Conservation (phyloP, 2,329 filamentous ascomycete species). For the Ophidiomyces ophidiicola region DNA sequence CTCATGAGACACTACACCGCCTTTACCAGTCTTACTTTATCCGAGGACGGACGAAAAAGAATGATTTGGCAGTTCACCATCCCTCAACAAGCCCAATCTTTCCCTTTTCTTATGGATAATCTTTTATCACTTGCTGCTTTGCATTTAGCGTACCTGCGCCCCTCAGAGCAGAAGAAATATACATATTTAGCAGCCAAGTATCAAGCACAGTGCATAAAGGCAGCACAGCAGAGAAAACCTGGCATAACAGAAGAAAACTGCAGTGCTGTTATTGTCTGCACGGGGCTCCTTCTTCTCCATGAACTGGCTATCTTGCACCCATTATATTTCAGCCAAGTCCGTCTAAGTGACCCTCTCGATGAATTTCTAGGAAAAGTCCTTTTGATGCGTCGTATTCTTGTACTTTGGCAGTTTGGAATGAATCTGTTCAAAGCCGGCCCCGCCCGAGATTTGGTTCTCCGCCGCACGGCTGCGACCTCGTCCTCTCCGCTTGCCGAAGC, state of each 20-base stretch:
- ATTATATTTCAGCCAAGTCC: conserved; percentile 3
- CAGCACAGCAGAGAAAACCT: conserved; percentile 17
- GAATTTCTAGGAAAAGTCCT: conserved; percentile 7
- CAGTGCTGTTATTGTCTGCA: conserved; percentile 23
- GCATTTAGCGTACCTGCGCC: conserved; percentile 16
- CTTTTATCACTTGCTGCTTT: conserved; percentile 19
- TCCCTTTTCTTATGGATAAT: conserved; percentile 20
- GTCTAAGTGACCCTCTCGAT: background rate
- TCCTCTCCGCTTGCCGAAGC: background rate
- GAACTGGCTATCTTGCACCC: conserved; percentile 19
- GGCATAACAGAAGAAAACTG: conserved; percentile 21
- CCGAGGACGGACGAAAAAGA: conserved; percentile 12
- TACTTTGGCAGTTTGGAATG: conserved; percentile 8
- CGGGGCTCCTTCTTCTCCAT: conserved; percentile 20
- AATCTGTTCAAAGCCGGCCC: conserved; percentile 1
- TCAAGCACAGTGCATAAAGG: conserved; percentile 15
- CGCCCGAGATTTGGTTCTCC: background rate
- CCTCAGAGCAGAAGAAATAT: conserved; percentile 17
- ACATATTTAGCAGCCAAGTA: conserved; percentile 19
- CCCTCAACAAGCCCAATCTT: conserved; percentile 16
- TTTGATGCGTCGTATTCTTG: conserved; percentile 8
- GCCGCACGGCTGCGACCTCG: background rate
- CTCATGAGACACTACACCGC: conserved; percentile 32
- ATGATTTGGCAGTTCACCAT: conserved; percentile 17
- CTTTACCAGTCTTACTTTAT: conserved; percentile 21